These are phyloP conservation scores for Austroboletus olivaceoglutinosus DNA, from an alignment of 1,284 basidiomycete species.

Conservation along the genomic window DNA sequence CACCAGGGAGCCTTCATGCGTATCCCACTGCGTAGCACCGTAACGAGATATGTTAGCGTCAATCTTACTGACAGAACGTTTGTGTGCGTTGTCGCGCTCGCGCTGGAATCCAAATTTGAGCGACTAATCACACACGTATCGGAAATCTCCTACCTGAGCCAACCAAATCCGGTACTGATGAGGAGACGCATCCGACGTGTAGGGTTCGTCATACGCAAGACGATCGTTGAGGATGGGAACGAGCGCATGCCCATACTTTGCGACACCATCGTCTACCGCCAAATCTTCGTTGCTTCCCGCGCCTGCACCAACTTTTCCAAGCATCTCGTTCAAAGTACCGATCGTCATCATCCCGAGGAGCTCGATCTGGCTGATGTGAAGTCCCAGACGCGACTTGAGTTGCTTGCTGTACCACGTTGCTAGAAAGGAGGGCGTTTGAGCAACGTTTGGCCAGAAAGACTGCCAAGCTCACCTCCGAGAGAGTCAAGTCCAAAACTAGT, in stretches of 20 bases:
- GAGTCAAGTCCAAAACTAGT: slow-evolving; percentile 34
- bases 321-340: slow-evolving; percentile 24
- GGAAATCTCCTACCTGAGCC: slow-evolving; percentile 22
- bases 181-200: slow-evolving; percentile 28
- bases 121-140: neutral
- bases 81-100: slow-evolving; percentile 22
- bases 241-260: slow-evolving; percentile 29
- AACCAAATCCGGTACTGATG: slow-evolving; percentile 34
- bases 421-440: neutral
- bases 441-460: neutral
- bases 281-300: slow-evolving; percentile 2
- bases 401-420: slow-evolving; percentile 31
- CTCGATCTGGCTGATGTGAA: slow-evolving; percentile 32
- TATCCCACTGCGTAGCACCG: slow-evolving; percentile 32
- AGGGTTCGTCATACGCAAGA: slow-evolving; percentile 31
- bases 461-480: slow-evolving; percentile 22
- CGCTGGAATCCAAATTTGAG: slow-evolving; percentile 7
- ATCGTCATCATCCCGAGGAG: slow-evolving; percentile 32
- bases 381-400: slow-evolving; percentile 26
- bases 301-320: slow-evolving; percentile 13
- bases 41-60: slow-evolving; percentile 27
- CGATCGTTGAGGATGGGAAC: slow-evolving; percentile 29
- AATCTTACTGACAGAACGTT: slow-evolving; percentile 19
- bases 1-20: slow-evolving; percentile 28
- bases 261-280: slow-evolving; percentile 21